A percentile compares a stretch with the other conserved stretches of the same genome.
phyloP scores from a whole-genome alignment of 1,284 basidiomycete genomes.

The Apiotrichum porosum region DNA sequence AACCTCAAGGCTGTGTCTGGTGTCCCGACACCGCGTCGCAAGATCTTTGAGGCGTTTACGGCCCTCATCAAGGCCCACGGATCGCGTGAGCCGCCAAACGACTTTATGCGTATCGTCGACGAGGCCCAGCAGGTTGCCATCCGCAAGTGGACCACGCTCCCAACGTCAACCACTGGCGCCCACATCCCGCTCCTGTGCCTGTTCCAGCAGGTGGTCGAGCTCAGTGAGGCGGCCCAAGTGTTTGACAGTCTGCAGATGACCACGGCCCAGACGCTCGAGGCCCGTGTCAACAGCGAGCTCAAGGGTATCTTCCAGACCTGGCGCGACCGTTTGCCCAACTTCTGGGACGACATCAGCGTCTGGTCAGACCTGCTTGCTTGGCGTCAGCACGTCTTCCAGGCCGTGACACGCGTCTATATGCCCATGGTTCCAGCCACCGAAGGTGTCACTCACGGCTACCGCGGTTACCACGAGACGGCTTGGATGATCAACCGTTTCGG shows the following conservation, averaged over 20 bases:
- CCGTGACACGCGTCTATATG: constrained; percentile 96
- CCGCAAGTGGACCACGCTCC: constrained; percentile 91
- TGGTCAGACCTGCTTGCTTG: constrained; percentile 99
- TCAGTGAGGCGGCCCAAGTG: constrained; percentile 92
- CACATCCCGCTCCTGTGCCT: constrained; percentile 94
- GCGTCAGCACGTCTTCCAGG: constrained; percentile 83
- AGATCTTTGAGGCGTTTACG: constrained; percentile 94
- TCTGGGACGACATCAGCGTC: constrained; percentile 95
- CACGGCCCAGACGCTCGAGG: constrained; percentile 83
- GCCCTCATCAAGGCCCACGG: constrained; percentile 61
- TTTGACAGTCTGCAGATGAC: constrained; percentile 87
- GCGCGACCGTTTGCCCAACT: constrained; percentile 93
- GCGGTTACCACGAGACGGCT: constrained; percentile 99
- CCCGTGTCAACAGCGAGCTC: constrained; percentile 81
- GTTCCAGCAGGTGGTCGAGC: constrained; percentile 98
- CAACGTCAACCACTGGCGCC: constrained; percentile 76
- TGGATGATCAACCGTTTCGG: constrained; percentile 99
- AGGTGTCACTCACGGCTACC: constrained; percentile 77
- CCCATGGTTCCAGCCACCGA: constrained; percentile 65
- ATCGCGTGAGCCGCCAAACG: constrained; percentile 49
- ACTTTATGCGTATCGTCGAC: constrained; percentile 83
- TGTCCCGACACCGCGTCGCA: constrained; percentile 82
- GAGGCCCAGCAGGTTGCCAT: constrained; percentile 96
- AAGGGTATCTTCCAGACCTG: constrained; percentile 95
- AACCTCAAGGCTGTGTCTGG: constrained; percentile 78